phyloP scores from a whole-genome alignment of 257 asterid species.

The Nicotiana noctiflora region DNA sequence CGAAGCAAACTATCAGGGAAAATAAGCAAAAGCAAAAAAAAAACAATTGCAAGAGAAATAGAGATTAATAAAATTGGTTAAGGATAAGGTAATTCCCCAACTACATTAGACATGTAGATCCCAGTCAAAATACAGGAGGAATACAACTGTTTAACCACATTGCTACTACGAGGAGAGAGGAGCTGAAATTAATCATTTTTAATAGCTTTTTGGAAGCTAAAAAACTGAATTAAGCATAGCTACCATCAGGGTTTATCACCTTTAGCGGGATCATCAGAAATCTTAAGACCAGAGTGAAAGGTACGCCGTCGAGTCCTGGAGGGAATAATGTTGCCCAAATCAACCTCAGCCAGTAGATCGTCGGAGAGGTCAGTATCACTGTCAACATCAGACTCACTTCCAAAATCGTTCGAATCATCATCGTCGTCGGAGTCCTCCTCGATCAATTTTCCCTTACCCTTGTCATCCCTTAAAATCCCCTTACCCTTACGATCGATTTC shows the following conservation, averaged over 20 bases:
- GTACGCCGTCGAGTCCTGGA: slow-evolving; percentile 32
- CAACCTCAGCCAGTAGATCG: slow-evolving; percentile 37
- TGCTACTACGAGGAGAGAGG: background rate
- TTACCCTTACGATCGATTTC: slow-evolving; percentile 29
- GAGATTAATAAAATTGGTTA: background rate
- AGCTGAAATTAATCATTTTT: background rate
- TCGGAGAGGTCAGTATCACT: slow-evolving; percentile 32
- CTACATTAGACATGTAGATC: background rate
- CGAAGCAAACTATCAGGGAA: background rate
- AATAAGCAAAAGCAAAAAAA: background rate
- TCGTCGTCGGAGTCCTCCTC: slow-evolving; percentile 23
- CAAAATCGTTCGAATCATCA: slow-evolving; percentile 23
- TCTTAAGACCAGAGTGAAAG: slow-evolving; percentile 17
- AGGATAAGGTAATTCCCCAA: background rate
- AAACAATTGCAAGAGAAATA: background rate
- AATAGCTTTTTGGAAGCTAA: no score
- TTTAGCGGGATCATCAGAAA: slow-evolving; percentile 12
- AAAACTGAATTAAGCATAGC: slow-evolving; percentile 10
- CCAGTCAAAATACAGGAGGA: background rate
- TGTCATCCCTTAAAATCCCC: slow-evolving; percentile 28
- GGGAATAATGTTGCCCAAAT: slow-evolving; percentile 35
- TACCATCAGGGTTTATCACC: background rate
- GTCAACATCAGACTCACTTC: slow-evolving; percentile 22
- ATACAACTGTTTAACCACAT: background rate
- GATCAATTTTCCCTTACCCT: slow-evolving; percentile 38